Evolutionary conservation across 495 filamentous ascomycete species (phyloP), one percentile per base, ranked within the genome.

Genomic region (Neurospora sp.): DNA sequence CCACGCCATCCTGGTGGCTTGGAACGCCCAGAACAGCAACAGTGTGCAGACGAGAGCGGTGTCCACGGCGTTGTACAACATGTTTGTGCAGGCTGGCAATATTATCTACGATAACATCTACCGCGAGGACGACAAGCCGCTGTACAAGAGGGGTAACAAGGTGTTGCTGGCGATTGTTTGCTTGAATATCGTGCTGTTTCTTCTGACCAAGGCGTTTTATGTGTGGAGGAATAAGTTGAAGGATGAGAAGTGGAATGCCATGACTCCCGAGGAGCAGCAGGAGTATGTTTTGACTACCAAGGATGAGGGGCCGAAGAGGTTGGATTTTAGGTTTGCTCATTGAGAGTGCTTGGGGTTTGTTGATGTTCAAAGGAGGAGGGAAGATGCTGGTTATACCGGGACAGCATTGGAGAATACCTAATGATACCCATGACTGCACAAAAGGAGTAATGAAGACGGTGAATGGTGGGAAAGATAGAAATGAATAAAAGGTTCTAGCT

Each of bases 11-110:
- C 72, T 90, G 18, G 88, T 90, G 6, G 85, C 84, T 31, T 89
- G 88, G 83, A 88, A 85, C 31, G 87, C 88, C 5, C 80, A 86
- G 53, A 91, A 91, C 80, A 85, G 86, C 31, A 89, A 89, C 27
- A 84, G 86, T 0, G 89, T 91, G n/a, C 81, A 87, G 1, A 90
- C 88, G 4, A 76, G 89, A 9, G 87, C 89, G n/a, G 88, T 91
- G 11, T 86, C 85, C 2, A 86, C 85, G 1, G 84, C 83, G 3
- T 40, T 85, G 8, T 87, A 87, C 76, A 87, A 86, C 72, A 82
- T 83, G 78, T 79, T 82, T 70, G 81, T 84, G 16, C 84, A 86
- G 71, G 73, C 79, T 6, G 85, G 85, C 9, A 86, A 83, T 68
- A 86, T 89, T 41, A 84, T 87, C 72, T 79, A 81, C 0, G 80